These are phyloP conservation scores for Xylariales sp. DNA, from an alignment of 2,329 filamentous ascomycete species.

Conservation along the genomic window DNA sequence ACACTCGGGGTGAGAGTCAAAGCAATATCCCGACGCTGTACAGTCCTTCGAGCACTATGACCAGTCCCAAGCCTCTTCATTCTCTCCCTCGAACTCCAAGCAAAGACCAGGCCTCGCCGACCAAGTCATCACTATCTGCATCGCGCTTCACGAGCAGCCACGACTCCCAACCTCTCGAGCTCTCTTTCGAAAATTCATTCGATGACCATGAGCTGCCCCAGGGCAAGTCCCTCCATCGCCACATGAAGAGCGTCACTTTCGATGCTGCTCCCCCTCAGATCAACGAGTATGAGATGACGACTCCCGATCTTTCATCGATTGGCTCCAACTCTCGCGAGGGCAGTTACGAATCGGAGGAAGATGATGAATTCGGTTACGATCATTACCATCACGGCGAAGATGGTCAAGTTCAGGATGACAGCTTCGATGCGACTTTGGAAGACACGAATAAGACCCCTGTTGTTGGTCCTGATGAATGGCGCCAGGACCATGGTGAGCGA, in stretches of 20 bases:
- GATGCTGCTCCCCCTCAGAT: conserved; percentile 89
- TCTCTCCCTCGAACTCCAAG: conserved; percentile 49
- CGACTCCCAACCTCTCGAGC: conserved; percentile 63
- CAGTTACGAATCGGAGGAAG: conserved; percentile 82
- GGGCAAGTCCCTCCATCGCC: conserved; percentile 68
- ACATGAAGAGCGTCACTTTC: conserved; percentile 96
- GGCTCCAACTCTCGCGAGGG: conserved; percentile 87
- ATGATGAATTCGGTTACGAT: conserved; percentile 57
- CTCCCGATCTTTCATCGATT: conserved; percentile 89
- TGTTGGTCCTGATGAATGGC: conserved; percentile 96
- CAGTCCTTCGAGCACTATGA: conserved; percentile 46
- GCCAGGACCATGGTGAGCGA: conserved; percentile 67
- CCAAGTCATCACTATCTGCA: conserved; percentile 81
- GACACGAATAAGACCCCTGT: conserved; percentile 97
- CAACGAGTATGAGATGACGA: conserved; percentile 98
- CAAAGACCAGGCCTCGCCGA: conserved; percentile 71
- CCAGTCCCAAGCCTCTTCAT: conserved; percentile 16
- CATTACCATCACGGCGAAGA: conserved; percentile 47
- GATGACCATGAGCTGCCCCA: conserved; percentile 57
- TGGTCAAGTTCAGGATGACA: conserved; percentile 68
- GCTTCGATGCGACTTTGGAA: conserved; percentile 92
- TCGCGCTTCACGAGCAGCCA: conserved; percentile 62
- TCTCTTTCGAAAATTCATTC: conserved; percentile 60
- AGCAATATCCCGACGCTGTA: conserved; percentile 50
- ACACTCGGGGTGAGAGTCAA: conserved; percentile 54